phyloP scores from a whole-genome alignment of 768 basidiomycete genomes.

The Mrakia frigida region DNA sequence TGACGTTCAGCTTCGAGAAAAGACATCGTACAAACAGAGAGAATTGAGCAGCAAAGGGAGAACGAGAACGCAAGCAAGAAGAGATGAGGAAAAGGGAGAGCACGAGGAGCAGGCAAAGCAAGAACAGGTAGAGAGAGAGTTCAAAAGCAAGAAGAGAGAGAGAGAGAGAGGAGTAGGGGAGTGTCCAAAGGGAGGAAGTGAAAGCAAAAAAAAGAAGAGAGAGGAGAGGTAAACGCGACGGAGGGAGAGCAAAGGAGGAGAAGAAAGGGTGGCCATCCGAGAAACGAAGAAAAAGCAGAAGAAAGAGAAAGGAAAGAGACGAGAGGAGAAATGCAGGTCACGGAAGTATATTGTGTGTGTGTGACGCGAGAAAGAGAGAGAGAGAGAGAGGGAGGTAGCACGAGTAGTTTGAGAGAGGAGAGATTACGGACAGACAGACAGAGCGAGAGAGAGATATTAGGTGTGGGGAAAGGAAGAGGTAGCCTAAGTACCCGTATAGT shows the following conservation, averaged over 20 bases:
- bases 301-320: no score
- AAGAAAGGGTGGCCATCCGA: not conserved
- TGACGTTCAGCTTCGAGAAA: no score
- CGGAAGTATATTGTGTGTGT: no score
- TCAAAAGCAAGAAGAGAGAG: not conserved
- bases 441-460: no score
- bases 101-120: not conserved
- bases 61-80: not conserved
- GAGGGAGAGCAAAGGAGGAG: not conserved
- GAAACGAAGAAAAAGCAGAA: not conserved
- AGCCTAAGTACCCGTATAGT: no score
- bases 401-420: no score
- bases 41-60: no score
- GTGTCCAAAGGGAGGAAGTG: not conserved
- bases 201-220: not conserved
- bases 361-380: constrained; percentile 4
- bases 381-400: not conserved
- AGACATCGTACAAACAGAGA: not conserved
- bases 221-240: not conserved
- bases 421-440: no score
- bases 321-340: no score
- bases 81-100: not conserved
- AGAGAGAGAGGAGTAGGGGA: not conserved
- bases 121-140: not conserved
- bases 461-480: no score